A percentile compares a stretch with the other conserved stretches of the same genome.
These are phyloP conservation scores for Thuja plicata DNA, from an alignment of 83 land plant species.

Conservation along the genomic window DNA sequence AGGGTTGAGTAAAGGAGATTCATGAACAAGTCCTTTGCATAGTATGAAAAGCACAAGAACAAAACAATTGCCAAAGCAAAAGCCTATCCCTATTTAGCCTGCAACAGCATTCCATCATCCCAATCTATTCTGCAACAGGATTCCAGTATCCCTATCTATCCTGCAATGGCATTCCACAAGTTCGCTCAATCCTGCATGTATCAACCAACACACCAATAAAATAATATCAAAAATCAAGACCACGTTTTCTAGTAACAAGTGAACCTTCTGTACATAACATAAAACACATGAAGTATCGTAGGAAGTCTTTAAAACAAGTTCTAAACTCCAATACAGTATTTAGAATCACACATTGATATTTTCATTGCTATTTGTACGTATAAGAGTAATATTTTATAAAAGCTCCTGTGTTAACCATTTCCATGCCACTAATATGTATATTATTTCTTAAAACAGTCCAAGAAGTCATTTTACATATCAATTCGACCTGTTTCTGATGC, in stretches of 20 bases:
- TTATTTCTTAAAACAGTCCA: neutral
- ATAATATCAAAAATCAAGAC: neutral
- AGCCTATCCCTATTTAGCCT: neutral
- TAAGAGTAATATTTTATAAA: neutral
- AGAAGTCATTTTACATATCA: neutral
- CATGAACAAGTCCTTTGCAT: neutral
- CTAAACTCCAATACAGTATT: neutral
- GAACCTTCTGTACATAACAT: neutral
- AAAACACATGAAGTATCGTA: neutral
- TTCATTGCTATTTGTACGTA: neutral
- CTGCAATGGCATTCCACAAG: neutral
- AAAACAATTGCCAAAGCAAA: neutral
- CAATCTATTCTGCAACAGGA: too few species aligned
- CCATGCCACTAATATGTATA: neutral
- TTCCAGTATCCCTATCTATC: neutral
- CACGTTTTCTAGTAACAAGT: neutral
- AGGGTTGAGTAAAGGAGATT: neutral
- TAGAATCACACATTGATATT: too few species aligned
- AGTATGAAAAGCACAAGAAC: neutral
- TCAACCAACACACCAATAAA: neutral
- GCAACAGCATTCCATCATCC: neutral
- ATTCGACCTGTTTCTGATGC: neutral
- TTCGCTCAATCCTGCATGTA: constrained; percentile 6
- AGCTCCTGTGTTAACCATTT: neutral
- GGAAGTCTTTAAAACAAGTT: neutral